A percentile compares a stretch with the other conserved stretches of the same genome.
Evolutionary conservation across 2,329 filamentous ascomycete species (phyloP).

Genomic region (Cercospora sesami): DNA sequence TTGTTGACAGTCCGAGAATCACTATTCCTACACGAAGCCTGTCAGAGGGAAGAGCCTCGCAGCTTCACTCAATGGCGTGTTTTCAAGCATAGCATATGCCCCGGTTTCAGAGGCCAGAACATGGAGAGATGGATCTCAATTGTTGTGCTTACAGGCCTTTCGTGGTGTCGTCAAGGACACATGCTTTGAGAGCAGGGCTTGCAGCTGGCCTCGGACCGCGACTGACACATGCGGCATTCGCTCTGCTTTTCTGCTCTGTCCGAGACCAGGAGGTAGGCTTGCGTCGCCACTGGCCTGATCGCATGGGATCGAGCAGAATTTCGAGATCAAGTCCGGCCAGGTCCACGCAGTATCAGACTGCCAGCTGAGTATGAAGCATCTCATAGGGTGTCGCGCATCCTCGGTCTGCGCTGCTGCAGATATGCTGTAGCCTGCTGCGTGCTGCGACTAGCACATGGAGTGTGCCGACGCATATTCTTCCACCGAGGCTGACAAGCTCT

Average conservation of each 20-base stretch:
- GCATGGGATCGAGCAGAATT: neutral
- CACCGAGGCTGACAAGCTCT: neutral
- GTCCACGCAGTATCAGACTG: neutral
- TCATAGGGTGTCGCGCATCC: neutral
- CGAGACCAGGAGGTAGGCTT: neutral
- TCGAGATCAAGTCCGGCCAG: neutral
- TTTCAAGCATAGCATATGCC: neutral
- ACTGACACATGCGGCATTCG: neutral
- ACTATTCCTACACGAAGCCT: neutral
- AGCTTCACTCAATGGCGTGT: neutral
- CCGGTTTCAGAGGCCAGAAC: neutral
- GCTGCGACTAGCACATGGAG: constrained; percentile 4
- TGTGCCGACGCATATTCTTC: neutral
- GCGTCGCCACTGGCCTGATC: neutral
- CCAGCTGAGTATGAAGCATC: neutral
- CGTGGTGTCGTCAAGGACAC: neutral
- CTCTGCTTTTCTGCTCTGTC: neutral
- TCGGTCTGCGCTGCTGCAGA: neutral
- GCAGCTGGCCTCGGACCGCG: neutral
- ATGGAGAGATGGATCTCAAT: neutral
- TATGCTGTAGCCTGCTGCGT: neutral
- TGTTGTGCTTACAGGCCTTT: neutral
- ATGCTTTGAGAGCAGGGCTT: neutral
- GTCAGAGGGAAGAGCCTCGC: neutral
- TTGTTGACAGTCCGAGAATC: neutral